Evolutionary conservation across 345 rosid genomes (phyloP), one percentile per base, ranked within the genome.

Genomic region (Melaleuca quinquenervia): DNA sequence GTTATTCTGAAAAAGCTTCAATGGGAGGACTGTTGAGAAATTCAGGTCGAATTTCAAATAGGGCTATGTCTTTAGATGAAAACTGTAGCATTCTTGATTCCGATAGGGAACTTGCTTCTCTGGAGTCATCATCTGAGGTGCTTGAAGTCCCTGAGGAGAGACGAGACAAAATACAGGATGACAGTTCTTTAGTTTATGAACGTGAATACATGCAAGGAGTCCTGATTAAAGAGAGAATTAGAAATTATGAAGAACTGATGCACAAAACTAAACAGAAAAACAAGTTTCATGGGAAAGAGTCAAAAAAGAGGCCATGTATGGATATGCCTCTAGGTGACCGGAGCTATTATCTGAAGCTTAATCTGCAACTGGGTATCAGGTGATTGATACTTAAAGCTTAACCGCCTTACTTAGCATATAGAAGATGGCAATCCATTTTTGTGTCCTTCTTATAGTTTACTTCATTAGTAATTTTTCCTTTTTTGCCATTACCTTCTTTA

Each of bases 301-400:
- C 86, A 55, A 89, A 90, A 85, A 87, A 87, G 84, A 95, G 88
- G 86, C 89, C 88, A 41, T 92, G 92, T 26, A 50, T 88, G 86
- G 89, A 89, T 84, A 87, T 90, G 89, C 89, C 93, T 24, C 89
- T 85, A 53, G 90, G 94, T 82, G 87, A 87, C 55, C 92, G 90
- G 86, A 94, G 94, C 90, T 89, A 93, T 88, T 93, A 90, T 88
- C 90, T 96, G 60, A 96, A 92, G 98, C 95, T 96, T 49, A 96
- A 94, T 90, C 92, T 97, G 91, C 99, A 97, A 91, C 96, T 96
- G 85, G 99, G 99, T 85, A 96, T 96, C 92, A 95, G 98, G 98
- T 96, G 48, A 70, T 32, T 70, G 26, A 70, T 18, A 18, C 80
- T 70, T 70, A 93, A 88, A 86, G 52, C 84, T 82, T 50, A 86